Evolutionary conservation across 164 flowering plant species (phyloP).

Genomic region (Chloranthus sessilifolius): DNA sequence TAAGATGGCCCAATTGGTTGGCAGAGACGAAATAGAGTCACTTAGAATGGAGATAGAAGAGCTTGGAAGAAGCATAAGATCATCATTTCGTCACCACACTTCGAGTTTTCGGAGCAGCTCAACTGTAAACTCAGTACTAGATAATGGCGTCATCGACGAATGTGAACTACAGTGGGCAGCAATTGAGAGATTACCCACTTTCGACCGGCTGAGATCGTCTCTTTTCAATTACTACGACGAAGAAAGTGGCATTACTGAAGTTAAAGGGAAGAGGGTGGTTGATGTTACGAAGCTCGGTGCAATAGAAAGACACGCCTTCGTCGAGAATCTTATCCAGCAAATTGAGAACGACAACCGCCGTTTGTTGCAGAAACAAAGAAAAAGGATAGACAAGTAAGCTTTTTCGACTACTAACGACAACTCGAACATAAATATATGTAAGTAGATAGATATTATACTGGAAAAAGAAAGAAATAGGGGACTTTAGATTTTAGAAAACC

Average conservation of each 20-base stretch:
- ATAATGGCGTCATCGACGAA: constrained; percentile 32
- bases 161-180: constrained; percentile 49
- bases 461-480: neutral
- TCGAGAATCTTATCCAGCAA: constrained; percentile 60
- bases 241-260: neutral
- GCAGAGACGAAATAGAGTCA: constrained; percentile 48
- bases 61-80: constrained; percentile 55
- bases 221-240: constrained; percentile 22
- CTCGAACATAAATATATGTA: no score
- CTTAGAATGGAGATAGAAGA: constrained; percentile 45
- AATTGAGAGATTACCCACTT: constrained; percentile 61
- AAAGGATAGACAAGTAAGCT: constrained; percentile 57
- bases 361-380: constrained; percentile 44
- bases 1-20: constrained; percentile 63
- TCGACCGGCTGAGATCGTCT: constrained; percentile 44
- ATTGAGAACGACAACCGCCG: constrained; percentile 60
- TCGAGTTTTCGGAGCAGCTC: constrained; percentile 40
- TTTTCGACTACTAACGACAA: no score
- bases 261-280: constrained; percentile 22
- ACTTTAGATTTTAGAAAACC: neutral
- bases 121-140: constrained; percentile 17
- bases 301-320: constrained; percentile 37
- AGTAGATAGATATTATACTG: no score
- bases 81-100: constrained; percentile 33
- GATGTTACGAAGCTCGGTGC: constrained; percentile 51